Conservation (phyloP, 352 stramenopile genomes). For the Plasmopara halstedii region DNA sequence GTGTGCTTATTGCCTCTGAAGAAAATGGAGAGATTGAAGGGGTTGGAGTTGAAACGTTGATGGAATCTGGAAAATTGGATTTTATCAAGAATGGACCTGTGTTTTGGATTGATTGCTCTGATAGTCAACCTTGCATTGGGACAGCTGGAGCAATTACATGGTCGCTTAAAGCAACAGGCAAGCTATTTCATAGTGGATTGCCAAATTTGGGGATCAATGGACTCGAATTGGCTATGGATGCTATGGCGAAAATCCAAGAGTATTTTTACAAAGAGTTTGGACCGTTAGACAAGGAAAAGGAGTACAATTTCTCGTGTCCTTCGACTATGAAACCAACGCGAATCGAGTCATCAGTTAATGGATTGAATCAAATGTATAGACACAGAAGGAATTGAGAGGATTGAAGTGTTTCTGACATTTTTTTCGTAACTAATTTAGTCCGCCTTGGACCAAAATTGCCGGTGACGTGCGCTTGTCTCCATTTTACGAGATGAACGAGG, state of each 20-base stretch:
- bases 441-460: constrained; percentile 84
- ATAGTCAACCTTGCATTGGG: constrained; percentile 89
- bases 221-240: constrained; percentile 85
- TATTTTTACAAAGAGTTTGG: constrained; percentile 89
- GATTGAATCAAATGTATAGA: constrained; percentile 75
- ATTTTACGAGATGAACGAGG: constrained; percentile 89
- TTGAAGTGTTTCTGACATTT: neutral
- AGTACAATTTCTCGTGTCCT: constrained; percentile 89
- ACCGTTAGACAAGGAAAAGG: constrained; percentile 63
- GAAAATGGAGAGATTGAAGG: constrained; percentile 78
- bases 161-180: constrained; percentile 86
- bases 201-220: constrained; percentile 87
- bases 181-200: constrained; percentile 89
- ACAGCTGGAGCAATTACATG: constrained; percentile 84
- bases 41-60: constrained; percentile 85
- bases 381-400: neutral
- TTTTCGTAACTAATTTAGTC: constrained; percentile 28
- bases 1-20: constrained; percentile 87
- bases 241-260: constrained; percentile 75
- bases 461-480: constrained; percentile 87
- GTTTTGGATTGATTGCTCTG: constrained; percentile 90
- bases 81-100: constrained; percentile 89
- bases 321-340: constrained; percentile 86
- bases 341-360: constrained; percentile 71
- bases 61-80: constrained; percentile 85